These are phyloP conservation scores for Phoenix dactylifera DNA, from an alignment of 176 grass and related monocot genomes.

Conservation along the genomic window DNA sequence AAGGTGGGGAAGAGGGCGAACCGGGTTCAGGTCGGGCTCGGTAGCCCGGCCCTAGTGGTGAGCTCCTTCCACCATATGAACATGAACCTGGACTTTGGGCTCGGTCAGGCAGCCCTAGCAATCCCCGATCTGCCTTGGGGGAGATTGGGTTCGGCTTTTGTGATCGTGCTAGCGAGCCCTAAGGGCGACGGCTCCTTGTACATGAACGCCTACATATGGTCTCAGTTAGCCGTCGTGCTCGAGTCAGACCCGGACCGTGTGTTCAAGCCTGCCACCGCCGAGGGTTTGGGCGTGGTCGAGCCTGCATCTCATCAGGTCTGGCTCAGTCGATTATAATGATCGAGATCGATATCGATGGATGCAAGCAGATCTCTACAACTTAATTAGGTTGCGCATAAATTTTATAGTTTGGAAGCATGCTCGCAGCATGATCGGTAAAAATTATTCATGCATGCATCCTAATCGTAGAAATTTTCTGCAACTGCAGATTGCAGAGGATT, in stretches of 20 bases:
- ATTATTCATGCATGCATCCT: no score
- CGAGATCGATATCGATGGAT: no score
- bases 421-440: no score
- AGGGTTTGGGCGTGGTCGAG: slow-evolving; percentile 27
- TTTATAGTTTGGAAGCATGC: no score
- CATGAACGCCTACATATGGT: slow-evolving; percentile 43
- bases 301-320: neutral
- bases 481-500: no score
- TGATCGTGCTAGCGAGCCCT: slow-evolving; percentile 33
- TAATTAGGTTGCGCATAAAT: no score
- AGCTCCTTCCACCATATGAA: slow-evolving; percentile 40
- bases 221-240: slow-evolving; percentile 36
- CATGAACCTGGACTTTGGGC: slow-evolving; percentile 49
- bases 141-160: slow-evolving; percentile 26
- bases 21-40: slow-evolving; percentile 44
- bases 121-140: slow-evolving; percentile 44
- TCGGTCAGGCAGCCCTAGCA: slow-evolving; percentile 29
- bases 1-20: slow-evolving; percentile 63
- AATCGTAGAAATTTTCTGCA: no score
- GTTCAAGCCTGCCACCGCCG: slow-evolving; percentile 38
- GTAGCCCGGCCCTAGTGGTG: slow-evolving; percentile 37
- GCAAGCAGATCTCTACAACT: no score
- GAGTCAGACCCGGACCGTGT: slow-evolving; percentile 37
- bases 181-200: slow-evolving; percentile 53
- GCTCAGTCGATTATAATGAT: slow-evolving; percentile 14